These are phyloP conservation scores for Alternaria ethzedia DNA, from an alignment of 2,329 filamentous ascomycete species.

Conservation along the genomic window DNA sequence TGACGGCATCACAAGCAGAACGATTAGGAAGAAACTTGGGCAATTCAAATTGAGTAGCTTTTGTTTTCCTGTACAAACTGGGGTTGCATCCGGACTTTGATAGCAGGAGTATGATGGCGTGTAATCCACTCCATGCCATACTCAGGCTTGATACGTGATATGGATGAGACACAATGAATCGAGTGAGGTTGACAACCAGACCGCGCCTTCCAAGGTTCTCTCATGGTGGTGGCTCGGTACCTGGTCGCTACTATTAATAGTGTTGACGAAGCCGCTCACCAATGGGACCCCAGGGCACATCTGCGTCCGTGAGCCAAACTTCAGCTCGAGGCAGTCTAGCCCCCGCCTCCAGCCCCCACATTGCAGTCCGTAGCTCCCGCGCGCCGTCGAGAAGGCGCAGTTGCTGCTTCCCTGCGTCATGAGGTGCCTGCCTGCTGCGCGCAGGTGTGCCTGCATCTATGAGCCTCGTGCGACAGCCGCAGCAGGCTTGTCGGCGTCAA, in stretches of 20 bases:
- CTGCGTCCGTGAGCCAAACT: neutral
- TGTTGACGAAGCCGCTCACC: neutral
- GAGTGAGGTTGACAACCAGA: neutral
- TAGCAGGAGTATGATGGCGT: neutral
- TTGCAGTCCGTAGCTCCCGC: constrained; percentile 4
- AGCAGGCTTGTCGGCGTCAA: neutral
- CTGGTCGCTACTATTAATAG: neutral
- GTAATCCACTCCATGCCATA: neutral
- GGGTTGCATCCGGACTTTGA: neutral
- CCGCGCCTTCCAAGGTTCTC: neutral
- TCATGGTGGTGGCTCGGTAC: neutral
- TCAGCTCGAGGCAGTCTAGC: constrained; percentile 5
- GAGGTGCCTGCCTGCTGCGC: neutral
- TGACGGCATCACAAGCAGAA: neutral
- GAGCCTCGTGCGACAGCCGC: constrained; percentile 9
- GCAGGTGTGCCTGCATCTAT: neutral
- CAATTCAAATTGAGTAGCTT: neutral
- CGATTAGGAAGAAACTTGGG: neutral
- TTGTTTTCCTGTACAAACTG: neutral
- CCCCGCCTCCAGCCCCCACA: constrained; percentile 8
- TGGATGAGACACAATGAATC: neutral
- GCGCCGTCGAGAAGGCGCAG: neutral
- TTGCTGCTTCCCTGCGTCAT: neutral
- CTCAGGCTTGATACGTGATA: neutral
- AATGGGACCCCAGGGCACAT: neutral